Evolutionary conservation across 116 monocot species (phyloP).

Genomic region (Posidonia oceanica): DNA sequence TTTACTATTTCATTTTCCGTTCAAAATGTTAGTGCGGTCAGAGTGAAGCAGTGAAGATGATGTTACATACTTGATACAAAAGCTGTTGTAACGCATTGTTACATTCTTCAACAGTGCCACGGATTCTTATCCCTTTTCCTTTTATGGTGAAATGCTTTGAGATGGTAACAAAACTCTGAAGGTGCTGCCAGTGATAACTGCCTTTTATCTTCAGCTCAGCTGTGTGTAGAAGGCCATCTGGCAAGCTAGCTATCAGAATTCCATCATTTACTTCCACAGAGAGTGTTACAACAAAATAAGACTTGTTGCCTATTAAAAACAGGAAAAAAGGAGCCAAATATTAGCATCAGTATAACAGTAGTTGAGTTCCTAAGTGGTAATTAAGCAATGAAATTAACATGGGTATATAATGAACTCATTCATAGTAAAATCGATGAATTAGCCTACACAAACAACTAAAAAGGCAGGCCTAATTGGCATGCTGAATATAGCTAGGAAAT

Average conservation of each 20-base stretch:
- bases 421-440: too few relatives aligned
- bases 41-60: not conserved
- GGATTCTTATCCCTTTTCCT: conserved; percentile 74
- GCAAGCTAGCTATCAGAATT: conserved; percentile 36
- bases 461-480: too few relatives aligned
- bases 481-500: too few relatives aligned
- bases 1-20: too few relatives aligned
- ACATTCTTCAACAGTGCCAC: conserved; percentile 55
- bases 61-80: conserved; percentile 42
- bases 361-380: too few relatives aligned
- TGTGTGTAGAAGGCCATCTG: conserved; percentile 42
- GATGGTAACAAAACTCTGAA: conserved; percentile 81
- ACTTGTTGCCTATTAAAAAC: conserved; percentile 53
- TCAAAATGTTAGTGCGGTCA: too few relatives aligned
- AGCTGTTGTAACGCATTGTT: conserved; percentile 60
- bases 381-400: too few relatives aligned
- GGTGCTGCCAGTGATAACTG: conserved; percentile 66
- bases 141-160: conserved; percentile 57
- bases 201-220: conserved; percentile 49
- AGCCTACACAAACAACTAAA: too few relatives aligned
- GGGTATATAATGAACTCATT: too few relatives aligned
- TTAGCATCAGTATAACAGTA: too few relatives aligned
- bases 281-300: conserved; percentile 40
- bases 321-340: not conserved
- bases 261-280: conserved; percentile 77